phyloP scores from a whole-genome alignment of 192 early-diverging fungal species.

The Mortierella antarctica region DNA sequence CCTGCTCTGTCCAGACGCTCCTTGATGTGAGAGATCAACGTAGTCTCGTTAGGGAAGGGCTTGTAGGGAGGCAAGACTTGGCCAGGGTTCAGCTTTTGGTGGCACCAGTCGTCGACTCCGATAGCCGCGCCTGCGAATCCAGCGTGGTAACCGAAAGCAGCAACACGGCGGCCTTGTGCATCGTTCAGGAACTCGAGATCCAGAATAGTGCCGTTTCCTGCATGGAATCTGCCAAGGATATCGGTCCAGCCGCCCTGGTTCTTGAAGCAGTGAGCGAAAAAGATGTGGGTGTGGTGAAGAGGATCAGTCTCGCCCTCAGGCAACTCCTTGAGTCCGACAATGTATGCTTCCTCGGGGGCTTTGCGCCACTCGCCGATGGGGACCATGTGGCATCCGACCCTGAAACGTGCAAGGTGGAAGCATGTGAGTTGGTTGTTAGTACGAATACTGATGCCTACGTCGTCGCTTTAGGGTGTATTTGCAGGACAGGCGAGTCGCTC shows the following conservation, averaged over 20 bases:
- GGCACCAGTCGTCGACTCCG: constrained; percentile 92
- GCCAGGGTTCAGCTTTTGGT: constrained; percentile 70
- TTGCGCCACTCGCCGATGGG: constrained; percentile 85
- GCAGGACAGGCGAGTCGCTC: not conserved
- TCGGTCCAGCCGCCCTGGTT: constrained; percentile 94
- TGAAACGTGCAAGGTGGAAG: constrained; percentile 14
- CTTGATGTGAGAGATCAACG: constrained; percentile 79
- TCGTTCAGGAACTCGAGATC: constrained; percentile 97
- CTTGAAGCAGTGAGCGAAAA: constrained; percentile 99
- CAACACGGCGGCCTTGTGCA: constrained; percentile 86
- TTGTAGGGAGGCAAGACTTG: constrained; percentile 78
- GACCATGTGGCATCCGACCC: constrained; percentile 84
- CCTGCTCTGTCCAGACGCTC: constrained; percentile 67
- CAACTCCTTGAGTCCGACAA: constrained; percentile 96
- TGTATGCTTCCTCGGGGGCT: constrained; percentile 92
- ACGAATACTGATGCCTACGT: not conserved
- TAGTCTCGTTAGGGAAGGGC: constrained; percentile 87
- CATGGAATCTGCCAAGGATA: constrained; percentile 84
- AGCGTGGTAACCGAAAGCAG: constrained; percentile 97
- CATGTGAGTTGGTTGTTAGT: constrained; percentile 8
- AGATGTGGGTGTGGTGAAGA: constrained; percentile 93
- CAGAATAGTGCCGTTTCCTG: constrained; percentile 86
- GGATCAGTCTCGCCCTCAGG: constrained; percentile 93
- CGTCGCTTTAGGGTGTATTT: not conserved
- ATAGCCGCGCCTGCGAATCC: constrained; percentile 96